Evolutionary conservation across 2,329 filamentous ascomycete genomes (phyloP).

Genomic region (Fusarium phyllophilum): DNA sequence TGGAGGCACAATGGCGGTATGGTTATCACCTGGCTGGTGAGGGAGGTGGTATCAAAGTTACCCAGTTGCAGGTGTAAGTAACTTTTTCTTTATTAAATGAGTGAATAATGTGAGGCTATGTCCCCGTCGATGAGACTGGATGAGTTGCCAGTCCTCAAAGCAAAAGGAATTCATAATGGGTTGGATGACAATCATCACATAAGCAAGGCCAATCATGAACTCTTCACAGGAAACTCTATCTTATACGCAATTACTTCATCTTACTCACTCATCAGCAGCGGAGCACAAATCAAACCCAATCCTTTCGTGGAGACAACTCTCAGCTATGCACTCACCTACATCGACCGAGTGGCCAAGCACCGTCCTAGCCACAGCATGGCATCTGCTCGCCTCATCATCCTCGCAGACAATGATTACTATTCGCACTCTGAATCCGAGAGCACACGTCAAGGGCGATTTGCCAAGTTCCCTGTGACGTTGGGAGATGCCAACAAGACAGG

Average conservation of each 20-base stretch:
- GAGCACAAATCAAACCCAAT: constrained; percentile 65
- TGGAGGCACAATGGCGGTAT: constrained; percentile 88
- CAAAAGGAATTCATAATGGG: constrained; percentile 3
- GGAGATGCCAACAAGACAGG: constrained; percentile 91
- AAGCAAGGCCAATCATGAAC: neutral
- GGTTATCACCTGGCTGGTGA: constrained; percentile 76
- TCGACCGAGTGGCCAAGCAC: constrained; percentile 58
- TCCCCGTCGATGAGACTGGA: neutral
- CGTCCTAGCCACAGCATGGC: constrained; percentile 63
- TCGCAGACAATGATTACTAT: constrained; percentile 98
- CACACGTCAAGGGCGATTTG: constrained; percentile 66
- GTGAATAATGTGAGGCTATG: neutral
- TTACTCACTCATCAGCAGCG: constrained; percentile 51
- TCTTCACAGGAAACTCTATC: neutral
- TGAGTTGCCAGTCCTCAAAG: neutral
- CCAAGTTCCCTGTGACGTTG: constrained; percentile 80
- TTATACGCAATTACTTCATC: neutral
- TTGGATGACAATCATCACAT: neutral
- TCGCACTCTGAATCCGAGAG: constrained; percentile 63
- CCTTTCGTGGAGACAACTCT: constrained; percentile 93
- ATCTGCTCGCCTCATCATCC: constrained; percentile 81
- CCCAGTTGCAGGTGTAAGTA: constrained; percentile 81
- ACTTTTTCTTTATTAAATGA: neutral
- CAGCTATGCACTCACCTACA: constrained; percentile 87
- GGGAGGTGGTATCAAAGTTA: constrained; percentile 82